Evolutionary conservation across 1,284 basidiomycete genomes (phyloP).

Genomic region (Ustanciosporium gigantosporum): DNA sequence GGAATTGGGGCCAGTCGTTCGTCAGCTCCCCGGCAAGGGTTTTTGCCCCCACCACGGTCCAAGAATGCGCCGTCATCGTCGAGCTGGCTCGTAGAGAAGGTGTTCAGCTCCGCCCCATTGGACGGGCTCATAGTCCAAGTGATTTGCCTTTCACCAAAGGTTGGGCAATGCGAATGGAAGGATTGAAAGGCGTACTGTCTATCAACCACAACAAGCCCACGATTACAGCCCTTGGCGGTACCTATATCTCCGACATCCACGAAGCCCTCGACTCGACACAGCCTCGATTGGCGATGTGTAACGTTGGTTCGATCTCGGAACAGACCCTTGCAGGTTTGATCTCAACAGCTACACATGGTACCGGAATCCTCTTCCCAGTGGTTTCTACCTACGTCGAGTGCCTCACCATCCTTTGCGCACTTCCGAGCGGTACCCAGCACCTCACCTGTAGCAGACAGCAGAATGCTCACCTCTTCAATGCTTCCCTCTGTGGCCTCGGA

Average conservation of each 20-base stretch:
- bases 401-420: slow-evolving; percentile 69
- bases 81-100: slow-evolving; percentile 79
- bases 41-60: slow-evolving; percentile 75
- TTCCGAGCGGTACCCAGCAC: slow-evolving; percentile 67
- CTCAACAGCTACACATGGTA: slow-evolving; percentile 92
- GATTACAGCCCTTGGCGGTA: slow-evolving; percentile 54
- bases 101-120: slow-evolving; percentile 77
- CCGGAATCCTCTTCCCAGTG: slow-evolving; percentile 78
- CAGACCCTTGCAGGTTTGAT: slow-evolving; percentile 93
- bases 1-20: slow-evolving; percentile 67
- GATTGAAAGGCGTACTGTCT: slow-evolving; percentile 47
- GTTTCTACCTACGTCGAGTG: slow-evolving; percentile 80
- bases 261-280: slow-evolving; percentile 68
- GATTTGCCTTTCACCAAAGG: slow-evolving; percentile 68
- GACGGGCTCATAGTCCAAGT: slow-evolving; percentile 88
- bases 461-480: slow-evolving; percentile 78
- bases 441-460: slow-evolving; percentile 72
- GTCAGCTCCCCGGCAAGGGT: slow-evolving; percentile 64
- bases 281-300: slow-evolving; percentile 76
- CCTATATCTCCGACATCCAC: slow-evolving; percentile 59
- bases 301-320: slow-evolving; percentile 93
- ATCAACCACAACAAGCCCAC: slow-evolving; percentile 21
- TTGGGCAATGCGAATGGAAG: slow-evolving; percentile 58
- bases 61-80: slow-evolving; percentile 76
- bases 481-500: slow-evolving; percentile 92